Conservation (phyloP, 2,329 filamentous ascomycete species). For the Lasiodiplodia hormozganensis region DNA sequence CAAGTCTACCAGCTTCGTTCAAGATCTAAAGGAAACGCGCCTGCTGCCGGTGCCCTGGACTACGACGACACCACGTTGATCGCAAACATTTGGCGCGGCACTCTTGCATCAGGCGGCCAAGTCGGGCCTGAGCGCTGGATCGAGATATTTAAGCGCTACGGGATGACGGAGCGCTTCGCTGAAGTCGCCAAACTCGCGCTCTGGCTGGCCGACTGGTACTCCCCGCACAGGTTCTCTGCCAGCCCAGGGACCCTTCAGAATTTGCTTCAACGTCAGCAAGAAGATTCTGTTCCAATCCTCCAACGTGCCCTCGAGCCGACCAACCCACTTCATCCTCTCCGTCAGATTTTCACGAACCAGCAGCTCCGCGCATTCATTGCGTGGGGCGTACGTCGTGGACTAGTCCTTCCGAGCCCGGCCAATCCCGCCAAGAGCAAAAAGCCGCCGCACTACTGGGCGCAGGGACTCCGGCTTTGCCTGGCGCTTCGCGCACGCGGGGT, state of each 20-base stretch:
- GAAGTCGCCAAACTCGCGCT: conserved; percentile 60
- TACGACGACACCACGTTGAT: conserved; percentile 52
- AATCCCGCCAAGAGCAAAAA: conserved; percentile 34
- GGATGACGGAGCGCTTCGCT: conserved; percentile 61
- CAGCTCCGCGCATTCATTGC: conserved; percentile 42
- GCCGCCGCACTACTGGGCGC: conserved; percentile 37
- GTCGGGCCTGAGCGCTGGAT: conserved; percentile 59
- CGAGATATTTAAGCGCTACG: conserved; percentile 65
- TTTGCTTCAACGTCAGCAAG: neutral
- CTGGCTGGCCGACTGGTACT: conserved; percentile 56
- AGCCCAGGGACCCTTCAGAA: neutral
- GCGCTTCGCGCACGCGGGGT: conserved; percentile 41
- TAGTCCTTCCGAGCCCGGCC: conserved; percentile 36
- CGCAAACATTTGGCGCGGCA: conserved; percentile 55
- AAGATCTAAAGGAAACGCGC: conserved; percentile 16
- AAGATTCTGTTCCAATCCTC: neutral
- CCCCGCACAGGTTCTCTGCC: neutral
- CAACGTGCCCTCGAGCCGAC: conserved; percentile 3
- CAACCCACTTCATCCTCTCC: conserved; percentile 37
- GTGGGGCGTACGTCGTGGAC: conserved; percentile 44
- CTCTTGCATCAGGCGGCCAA: conserved; percentile 53
- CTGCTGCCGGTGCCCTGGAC: neutral
- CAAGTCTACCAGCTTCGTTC: conserved; percentile 37
- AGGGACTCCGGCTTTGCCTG: conserved; percentile 39
- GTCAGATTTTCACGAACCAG: conserved; percentile 36